These are phyloP conservation scores for Rickenella mellea DNA, from an alignment of 768 basidiomycete genomes.

Conservation along the genomic window DNA sequence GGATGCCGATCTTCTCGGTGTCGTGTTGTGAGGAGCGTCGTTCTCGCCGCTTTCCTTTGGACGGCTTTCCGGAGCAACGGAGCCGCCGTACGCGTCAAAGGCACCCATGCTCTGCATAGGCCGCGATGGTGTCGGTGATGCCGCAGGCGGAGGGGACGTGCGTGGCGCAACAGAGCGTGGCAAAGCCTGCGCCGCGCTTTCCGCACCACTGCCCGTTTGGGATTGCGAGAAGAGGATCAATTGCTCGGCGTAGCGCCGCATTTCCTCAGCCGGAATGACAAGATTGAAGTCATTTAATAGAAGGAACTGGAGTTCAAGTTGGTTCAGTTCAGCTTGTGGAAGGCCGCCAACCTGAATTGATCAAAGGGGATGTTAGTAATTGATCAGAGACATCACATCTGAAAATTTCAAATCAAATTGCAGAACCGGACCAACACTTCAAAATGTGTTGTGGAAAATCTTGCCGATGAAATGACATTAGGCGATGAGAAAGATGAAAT, in stretches of 20 bases:
- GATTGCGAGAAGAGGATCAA: slow-evolving; percentile 62
- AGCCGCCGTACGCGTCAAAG: slow-evolving; percentile 41
- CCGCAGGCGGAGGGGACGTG: background rate
- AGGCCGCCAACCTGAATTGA: slow-evolving; percentile 83
- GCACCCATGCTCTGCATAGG: slow-evolving; percentile 45
- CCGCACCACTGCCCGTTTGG: slow-evolving; percentile 12
- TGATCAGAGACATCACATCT: background rate
- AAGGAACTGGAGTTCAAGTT: slow-evolving; percentile 94
- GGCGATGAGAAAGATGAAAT: too few species aligned
- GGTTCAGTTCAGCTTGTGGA: slow-evolving; percentile 86
- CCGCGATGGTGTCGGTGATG: slow-evolving; percentile 15
- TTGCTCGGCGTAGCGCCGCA: slow-evolving; percentile 92
- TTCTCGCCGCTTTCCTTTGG: too few species aligned
- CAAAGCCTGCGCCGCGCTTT: too few species aligned
- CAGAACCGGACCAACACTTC: too few species aligned
- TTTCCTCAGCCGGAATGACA: slow-evolving; percentile 79
- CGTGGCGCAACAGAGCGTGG: background rate
- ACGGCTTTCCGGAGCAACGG: slow-evolving; percentile 26
- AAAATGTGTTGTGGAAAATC: too few species aligned
- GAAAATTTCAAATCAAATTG: too few species aligned
- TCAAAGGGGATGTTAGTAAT: background rate
- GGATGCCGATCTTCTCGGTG: background rate
- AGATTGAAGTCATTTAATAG: slow-evolving; percentile 93
- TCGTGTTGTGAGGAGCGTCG: slow-evolving; percentile 4
- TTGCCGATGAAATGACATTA: too few species aligned